phyloP scores from a whole-genome alignment of 129 eudicot genomes.

The Helianthus annuus region HanXRQr2.0-SUNRISE NC_035435.2:145675184-145675683 shows the following conservation, averaged over 20 bases:
- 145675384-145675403: constrained; percentile 42
- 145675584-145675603: neutral
- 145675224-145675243: constrained; percentile 38
- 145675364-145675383: constrained; percentile 41
- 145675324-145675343: constrained; percentile 40
- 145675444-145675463: constrained; percentile 24
- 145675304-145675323: constrained; percentile 42
- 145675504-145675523: neutral
- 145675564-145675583: constrained; percentile 3
- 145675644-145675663: neutral
- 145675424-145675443: constrained; percentile 27
- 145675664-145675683: neutral
- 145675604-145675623: neutral
- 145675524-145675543: neutral
- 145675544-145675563: neutral
- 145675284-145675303: constrained; percentile 40
- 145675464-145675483: constrained; percentile 52
- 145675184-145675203: neutral
- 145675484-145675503: neutral
- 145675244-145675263: constrained; percentile 45
- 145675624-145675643: neutral
- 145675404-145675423: constrained; percentile 41
- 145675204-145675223: constrained; percentile 32
- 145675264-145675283: constrained; percentile 18
- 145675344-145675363: constrained; percentile 55